phyloP scores from a whole-genome alignment of 441 rosid species.

The Aquilaria agallochum region DNA sequence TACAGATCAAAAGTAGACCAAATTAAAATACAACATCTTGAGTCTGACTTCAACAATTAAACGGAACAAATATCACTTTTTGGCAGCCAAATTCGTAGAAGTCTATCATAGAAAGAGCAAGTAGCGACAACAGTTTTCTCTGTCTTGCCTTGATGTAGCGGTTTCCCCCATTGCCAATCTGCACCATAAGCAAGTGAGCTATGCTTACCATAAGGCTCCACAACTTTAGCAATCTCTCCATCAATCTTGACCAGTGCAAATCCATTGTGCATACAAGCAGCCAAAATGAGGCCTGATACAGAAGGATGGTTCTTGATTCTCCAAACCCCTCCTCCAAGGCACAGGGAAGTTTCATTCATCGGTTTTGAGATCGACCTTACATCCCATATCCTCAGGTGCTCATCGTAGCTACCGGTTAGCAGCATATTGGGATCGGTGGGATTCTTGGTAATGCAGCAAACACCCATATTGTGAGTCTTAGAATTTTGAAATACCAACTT shows the following conservation, averaged over 20 bases:
- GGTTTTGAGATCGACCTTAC: slow-evolving; percentile 61
- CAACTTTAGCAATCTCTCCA: slow-evolving; percentile 41
- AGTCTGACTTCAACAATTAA: background rate
- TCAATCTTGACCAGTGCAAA: slow-evolving; percentile 51
- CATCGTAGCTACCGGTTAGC: slow-evolving; percentile 79
- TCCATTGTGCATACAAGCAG: slow-evolving; percentile 88
- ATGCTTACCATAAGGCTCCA: slow-evolving; percentile 57
- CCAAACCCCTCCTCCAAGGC: slow-evolving; percentile 86
- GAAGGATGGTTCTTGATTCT: slow-evolving; percentile 69
- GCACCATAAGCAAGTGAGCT: slow-evolving; percentile 84
- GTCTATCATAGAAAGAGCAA: slow-evolving; percentile 81
- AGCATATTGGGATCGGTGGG: slow-evolving; percentile 48
- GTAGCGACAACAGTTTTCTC: slow-evolving; percentile 51
- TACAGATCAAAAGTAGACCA: no score
- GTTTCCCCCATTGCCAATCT: slow-evolving; percentile 66
- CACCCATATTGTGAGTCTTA: slow-evolving; percentile 71
- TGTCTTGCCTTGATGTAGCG: slow-evolving; percentile 15
- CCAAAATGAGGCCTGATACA: slow-evolving; percentile 45
- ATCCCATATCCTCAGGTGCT: slow-evolving; percentile 70
- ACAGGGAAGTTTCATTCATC: slow-evolving; percentile 39
- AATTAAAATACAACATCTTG: no score
- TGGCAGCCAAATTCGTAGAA: slow-evolving; percentile 66
- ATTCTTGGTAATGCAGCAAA: slow-evolving; percentile 62
- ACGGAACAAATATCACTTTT: slow-evolving; percentile 23
- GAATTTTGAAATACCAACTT: slow-evolving; percentile 51